Base-by-base conservation (phyloP, 2,329 filamentous ascomycete species). In the Aspergillus texensis region DNA sequence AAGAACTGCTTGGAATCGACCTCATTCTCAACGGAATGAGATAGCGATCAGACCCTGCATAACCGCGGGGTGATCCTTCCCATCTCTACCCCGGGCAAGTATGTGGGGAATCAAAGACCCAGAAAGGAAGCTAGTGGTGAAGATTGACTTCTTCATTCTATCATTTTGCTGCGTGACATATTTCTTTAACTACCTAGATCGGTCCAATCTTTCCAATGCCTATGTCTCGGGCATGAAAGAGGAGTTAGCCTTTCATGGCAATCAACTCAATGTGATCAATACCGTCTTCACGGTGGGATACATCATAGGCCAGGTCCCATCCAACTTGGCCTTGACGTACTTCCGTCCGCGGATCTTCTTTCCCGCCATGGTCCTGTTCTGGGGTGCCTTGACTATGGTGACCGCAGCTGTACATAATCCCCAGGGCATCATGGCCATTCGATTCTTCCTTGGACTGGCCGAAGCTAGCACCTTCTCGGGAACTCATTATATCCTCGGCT, bases 121-220 rank as follows among this genome's bases (percentile, higher is more conserved):
- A 2, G 63, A 85, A 68, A 81, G 80, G 61, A 75, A 72, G 46
- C 78, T 86, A 11, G 76, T 84, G 21, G 75, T 80, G 60, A 85
- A 85, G 70, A 78, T 85, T 30, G 83, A 85, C 67, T 81, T 79
- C 70, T 84, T 83, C 62, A 75, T 85, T 68, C 70, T 81, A 1
- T 72, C 74, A 2, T 81, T 80, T 62, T 78, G 76, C 12, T 84
- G 83, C 55, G 67, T 85, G 3, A 79, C 77, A 28, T 84, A 79
- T 62, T 84, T 84, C 64, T 75, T 82, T 65, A 84, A 84, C 64
- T 74, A 77, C 70, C 77, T 84, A 11, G 82, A 84, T 65, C 75
- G 77, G 46, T 79, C 78, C 63, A 82, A 83, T 62, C 72, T 84
- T 50, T 79, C 79, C 62, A 84, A 84, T 67, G 83, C 83, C 3